Conservation (phyloP, 345 rosid species). For the Corchorus capsularis region DNA sequence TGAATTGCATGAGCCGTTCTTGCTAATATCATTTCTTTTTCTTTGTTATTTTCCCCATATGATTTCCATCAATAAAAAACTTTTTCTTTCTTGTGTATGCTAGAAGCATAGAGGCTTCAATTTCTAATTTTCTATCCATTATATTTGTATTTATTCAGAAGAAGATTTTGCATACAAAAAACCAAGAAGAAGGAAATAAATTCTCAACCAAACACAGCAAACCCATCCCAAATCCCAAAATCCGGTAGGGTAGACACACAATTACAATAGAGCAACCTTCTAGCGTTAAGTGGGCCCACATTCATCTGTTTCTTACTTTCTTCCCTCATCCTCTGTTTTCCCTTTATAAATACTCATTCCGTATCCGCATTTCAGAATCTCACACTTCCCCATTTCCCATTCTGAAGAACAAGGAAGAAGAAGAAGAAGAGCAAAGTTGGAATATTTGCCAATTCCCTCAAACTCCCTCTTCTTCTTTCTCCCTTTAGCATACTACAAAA, state of each 20-base stretch:
- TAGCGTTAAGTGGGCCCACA: not conserved
- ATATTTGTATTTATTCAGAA: not conserved
- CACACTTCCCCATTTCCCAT: not conserved
- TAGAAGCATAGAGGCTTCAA: not conserved
- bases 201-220: not conserved
- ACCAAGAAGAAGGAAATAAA: not conserved
- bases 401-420: conserved; percentile 25
- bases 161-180: not conserved
- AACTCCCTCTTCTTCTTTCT: conserved; percentile 29
- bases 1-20: not conserved
- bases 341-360: conserved; percentile 25
- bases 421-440: not conserved
- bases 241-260: not conserved
- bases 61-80: not conserved
- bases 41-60: not conserved
- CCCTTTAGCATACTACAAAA: not conserved
- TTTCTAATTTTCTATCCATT: no score
- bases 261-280: not conserved
- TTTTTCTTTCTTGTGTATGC: not conserved
- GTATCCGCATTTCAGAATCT: not conserved
- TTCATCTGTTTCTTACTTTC: not conserved
- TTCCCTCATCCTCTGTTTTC: not conserved
- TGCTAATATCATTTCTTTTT: no score
- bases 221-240: not conserved
- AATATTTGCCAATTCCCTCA: not conserved